Percentiles rank a stretch among this genome's conserved stretches.
Conservation (phyloP, 495 filamentous ascomycete species). For the Penicillium lividum region DNA sequence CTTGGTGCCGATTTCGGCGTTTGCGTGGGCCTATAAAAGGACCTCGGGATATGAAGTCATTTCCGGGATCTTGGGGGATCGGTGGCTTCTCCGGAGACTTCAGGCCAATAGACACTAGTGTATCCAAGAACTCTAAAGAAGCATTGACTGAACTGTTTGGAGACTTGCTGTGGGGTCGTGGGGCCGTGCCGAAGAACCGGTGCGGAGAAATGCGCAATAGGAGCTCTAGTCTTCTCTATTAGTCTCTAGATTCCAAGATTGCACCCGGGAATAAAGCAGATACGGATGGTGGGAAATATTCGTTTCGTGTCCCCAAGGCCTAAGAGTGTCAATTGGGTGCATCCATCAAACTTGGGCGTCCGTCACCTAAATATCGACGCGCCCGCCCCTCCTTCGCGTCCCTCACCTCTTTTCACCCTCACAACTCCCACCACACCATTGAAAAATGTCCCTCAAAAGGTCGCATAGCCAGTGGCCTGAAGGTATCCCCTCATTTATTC, state of each 20-base stretch:
- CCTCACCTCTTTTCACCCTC: conserved; percentile 5
- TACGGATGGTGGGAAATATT: too few relatives aligned
- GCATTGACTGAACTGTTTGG: background rate
- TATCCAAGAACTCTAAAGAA: background rate
- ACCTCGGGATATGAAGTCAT: conserved; percentile 4
- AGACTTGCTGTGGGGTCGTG: background rate
- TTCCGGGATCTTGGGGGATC: background rate
- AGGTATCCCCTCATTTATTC: conserved; percentile 11
- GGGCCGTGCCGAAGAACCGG: conserved; percentile 26
- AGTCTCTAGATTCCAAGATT: too few relatives aligned
- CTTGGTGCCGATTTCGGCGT: conserved; percentile 11
- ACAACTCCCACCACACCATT: conserved; percentile 3
- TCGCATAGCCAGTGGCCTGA: conserved; percentile 10
- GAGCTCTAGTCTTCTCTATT: too few relatives aligned
- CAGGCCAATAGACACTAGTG: conserved; percentile 6
- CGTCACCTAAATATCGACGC: conserved; percentile 4
- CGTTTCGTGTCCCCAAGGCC: too few relatives aligned
- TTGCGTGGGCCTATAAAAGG: conserved; percentile 1
- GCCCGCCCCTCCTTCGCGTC: conserved; percentile 3
- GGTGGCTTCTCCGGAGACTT: conserved; percentile 10
- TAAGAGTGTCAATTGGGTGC: too few relatives aligned
- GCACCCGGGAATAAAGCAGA: too few relatives aligned
- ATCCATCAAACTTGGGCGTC: background rate
- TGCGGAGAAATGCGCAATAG: conserved; percentile 17
- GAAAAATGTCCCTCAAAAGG: conserved; percentile 5